A percentile compares a stretch with the other conserved stretches of the same genome.
Conservation (phyloP, 2,329 filamentous ascomycete genomes). For the Akanthomyces uredinophilus region DNA sequence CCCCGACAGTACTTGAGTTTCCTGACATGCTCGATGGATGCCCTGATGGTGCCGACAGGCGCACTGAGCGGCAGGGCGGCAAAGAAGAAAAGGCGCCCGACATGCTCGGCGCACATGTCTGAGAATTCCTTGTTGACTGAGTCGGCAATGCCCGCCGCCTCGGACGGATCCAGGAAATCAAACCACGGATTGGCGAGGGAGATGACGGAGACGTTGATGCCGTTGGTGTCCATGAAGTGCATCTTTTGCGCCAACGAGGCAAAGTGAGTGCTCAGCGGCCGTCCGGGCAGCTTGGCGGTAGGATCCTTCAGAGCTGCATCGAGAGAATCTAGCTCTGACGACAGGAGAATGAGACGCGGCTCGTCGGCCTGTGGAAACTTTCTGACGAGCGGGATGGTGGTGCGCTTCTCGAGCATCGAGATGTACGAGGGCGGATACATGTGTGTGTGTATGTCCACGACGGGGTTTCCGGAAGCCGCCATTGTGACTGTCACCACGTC, state of each 20-base stretch:
- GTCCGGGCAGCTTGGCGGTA: conserved; percentile 59
- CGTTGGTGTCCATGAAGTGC: conserved; percentile 80
- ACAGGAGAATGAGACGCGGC: conserved; percentile 63
- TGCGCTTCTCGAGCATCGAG: conserved; percentile 52
- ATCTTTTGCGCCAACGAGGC: conserved; percentile 75
- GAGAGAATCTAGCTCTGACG: conserved; percentile 41
- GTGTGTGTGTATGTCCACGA: conserved; percentile 66
- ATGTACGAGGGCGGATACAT: conserved; percentile 64
- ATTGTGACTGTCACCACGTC: conserved; percentile 23
- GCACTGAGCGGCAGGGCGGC: conserved; percentile 75
- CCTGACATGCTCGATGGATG: conserved; percentile 59
- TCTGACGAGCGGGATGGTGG: conserved; percentile 65
- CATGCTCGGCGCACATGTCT: conserved; percentile 59
- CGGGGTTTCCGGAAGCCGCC: conserved; percentile 30
- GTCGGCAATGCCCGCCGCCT: conserved; percentile 58
- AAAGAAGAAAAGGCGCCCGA: conserved; percentile 74
- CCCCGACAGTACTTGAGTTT: conserved; percentile 66
- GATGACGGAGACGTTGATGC: conserved; percentile 77
- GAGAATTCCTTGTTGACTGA: conserved; percentile 76
- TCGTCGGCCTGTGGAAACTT: conserved; percentile 53
- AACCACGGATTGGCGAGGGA: conserved; percentile 93
- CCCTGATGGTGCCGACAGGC: conserved; percentile 53
- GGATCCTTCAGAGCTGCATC: conserved; percentile 50
- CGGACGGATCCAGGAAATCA: conserved; percentile 64
- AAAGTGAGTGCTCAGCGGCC: conserved; percentile 80